Conservation (phyloP, 2,329 filamentous ascomycete species). For the Ophiognomonia clavigignenti-juglandacearum region DNA sequence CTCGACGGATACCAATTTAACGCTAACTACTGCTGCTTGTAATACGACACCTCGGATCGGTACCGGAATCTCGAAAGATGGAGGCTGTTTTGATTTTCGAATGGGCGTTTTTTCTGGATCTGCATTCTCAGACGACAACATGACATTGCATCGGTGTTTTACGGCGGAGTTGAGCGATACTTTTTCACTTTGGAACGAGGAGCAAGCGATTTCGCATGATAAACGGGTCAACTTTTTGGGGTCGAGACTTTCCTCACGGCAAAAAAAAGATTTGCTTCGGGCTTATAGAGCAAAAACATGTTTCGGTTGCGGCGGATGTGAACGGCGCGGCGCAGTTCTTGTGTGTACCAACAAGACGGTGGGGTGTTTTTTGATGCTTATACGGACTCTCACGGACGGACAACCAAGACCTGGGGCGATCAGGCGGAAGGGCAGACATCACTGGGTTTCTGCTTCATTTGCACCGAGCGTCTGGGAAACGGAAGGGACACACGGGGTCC, state of each 20-base stretch:
- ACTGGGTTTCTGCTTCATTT: slow-evolving; percentile 13
- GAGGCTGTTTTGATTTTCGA: slow-evolving; percentile 37
- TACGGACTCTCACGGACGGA: slow-evolving; percentile 13
- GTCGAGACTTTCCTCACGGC: slow-evolving; percentile 41
- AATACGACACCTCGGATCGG: slow-evolving; percentile 24
- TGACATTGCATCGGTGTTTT: slow-evolving; percentile 42
- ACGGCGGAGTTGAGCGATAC: slow-evolving; percentile 37
- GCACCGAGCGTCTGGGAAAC: slow-evolving; percentile 14
- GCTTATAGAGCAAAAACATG: slow-evolving; percentile 47
- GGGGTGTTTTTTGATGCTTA: slow-evolving; percentile 20
- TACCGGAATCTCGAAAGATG: slow-evolving; percentile 35
- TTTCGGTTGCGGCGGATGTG: slow-evolving; percentile 23
- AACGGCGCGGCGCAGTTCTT: slow-evolving; percentile 26
- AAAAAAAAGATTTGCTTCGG: slow-evolving; percentile 33
- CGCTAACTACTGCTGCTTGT: slow-evolving; percentile 21
- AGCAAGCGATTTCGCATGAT: slow-evolving; percentile 35
- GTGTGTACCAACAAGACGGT: slow-evolving; percentile 30
- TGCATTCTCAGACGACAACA: slow-evolving; percentile 16
- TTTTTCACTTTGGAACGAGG: slow-evolving; percentile 27
- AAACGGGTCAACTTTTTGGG: slow-evolving; percentile 45
- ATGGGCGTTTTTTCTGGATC: slow-evolving; percentile 34
- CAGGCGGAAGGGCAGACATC: slow-evolving; percentile 16
- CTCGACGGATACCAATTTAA: slow-evolving; percentile 28
- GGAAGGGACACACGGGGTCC: slow-evolving; percentile 12
- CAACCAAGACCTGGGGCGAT: slow-evolving; percentile 15